Evolutionary conservation across 2,329 filamentous ascomycete species (phyloP).

Genomic region (Aspergillus neoniger): DNA sequence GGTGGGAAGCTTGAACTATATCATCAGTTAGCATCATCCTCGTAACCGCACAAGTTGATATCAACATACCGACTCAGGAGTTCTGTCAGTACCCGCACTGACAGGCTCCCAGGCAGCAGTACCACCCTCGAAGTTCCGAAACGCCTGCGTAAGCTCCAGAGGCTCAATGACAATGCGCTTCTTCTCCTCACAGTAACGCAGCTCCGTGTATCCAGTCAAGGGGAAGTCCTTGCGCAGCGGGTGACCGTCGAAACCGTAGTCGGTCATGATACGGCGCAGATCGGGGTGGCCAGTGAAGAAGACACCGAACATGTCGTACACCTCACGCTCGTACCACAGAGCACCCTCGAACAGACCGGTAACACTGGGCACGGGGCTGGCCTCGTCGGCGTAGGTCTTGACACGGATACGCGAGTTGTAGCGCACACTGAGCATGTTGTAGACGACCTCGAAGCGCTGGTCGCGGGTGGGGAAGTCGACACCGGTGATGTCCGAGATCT

Average conservation of each 20-base stretch:
- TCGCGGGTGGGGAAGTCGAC: conserved; percentile 95
- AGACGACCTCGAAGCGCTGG: conserved; percentile 96
- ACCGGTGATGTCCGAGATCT: conserved; percentile 87
- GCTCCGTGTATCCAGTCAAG: conserved; percentile 95
- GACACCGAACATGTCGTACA: conserved; percentile 95
- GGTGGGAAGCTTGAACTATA: conserved; percentile 85
- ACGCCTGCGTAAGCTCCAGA: conserved; percentile 94
- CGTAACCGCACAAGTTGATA: background rate
- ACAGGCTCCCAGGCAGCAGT: conserved; percentile 71
- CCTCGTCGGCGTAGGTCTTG: conserved; percentile 98
- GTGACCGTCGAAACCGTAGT: conserved; percentile 98
- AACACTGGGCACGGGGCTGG: conserved; percentile 86
- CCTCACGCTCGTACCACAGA: conserved; percentile 98
- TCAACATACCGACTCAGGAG: conserved; percentile 66
- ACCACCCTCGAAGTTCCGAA: conserved; percentile 96
- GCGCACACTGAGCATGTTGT: conserved; percentile 92
- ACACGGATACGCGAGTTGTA: conserved; percentile 96
- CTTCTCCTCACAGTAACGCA: conserved; percentile 99
- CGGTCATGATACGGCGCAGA: conserved; percentile 96
- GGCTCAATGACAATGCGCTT: conserved; percentile 99
- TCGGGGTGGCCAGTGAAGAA: conserved; percentile 97
- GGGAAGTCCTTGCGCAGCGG: conserved; percentile 98
- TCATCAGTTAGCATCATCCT: background rate
- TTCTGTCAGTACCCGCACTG: conserved; percentile 72
- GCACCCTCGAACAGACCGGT: conserved; percentile 87